phyloP scores from a whole-genome alignment of 768 basidiomycete species.

The Rhizopogon salebrosus region DNA sequence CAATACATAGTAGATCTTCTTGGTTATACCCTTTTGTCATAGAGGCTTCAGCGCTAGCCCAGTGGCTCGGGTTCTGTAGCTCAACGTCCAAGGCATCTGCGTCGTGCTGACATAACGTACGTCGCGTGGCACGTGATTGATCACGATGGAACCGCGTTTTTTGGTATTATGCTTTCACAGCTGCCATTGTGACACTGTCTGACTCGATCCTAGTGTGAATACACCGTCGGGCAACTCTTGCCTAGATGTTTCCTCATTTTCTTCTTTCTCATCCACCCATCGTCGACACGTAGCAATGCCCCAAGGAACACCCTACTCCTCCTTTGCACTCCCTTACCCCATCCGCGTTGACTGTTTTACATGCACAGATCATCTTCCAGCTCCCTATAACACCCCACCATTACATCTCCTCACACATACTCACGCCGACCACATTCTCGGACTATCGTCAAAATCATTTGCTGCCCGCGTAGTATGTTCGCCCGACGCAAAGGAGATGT shows the following conservation, averaged over 20 bases:
- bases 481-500: constrained; percentile 79
- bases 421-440: constrained; percentile 82
- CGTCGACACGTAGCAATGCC: constrained; percentile 47
- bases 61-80: no score
- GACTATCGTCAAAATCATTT: constrained; percentile 73
- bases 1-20: no score
- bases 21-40: no score
- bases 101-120: no score
- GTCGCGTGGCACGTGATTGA: neutral
- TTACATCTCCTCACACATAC: constrained; percentile 85
- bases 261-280: neutral
- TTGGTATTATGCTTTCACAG: no score
- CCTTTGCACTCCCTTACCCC: constrained; percentile 71
- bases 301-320: constrained; percentile 68
- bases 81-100: no score
- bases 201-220: neutral
- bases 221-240: no score
- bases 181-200: neutral
- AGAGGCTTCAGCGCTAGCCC: no score
- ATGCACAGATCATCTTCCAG: constrained; percentile 26
- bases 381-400: constrained; percentile 29
- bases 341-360: constrained; percentile 88
- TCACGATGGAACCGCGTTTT: no score
- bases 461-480: constrained; percentile 73
- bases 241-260: neutral